Percentiles rank a stretch among this genome's conserved stretches.
Evolutionary conservation across 192 early-diverging fungal genomes (phyloP).

Genomic region (Polychytrium aggregatum): DNA sequence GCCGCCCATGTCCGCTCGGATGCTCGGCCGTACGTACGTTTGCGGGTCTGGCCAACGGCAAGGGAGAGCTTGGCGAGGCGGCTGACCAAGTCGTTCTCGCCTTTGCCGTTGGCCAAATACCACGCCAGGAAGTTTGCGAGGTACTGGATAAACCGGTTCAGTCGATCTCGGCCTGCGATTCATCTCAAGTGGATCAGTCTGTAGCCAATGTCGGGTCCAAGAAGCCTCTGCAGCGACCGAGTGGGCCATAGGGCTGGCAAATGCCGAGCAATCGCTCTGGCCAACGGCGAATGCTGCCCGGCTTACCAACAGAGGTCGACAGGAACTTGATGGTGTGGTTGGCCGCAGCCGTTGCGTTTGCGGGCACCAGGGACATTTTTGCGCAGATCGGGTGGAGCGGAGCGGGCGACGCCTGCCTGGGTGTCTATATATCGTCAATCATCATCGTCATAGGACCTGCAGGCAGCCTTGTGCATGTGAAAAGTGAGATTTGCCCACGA

Average conservation of each 20-base stretch:
- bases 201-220: no score
- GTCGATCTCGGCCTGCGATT: no score
- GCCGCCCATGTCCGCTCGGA: not conserved
- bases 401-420: no score
- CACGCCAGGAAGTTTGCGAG: slow-evolving; percentile 70
- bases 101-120: slow-evolving; percentile 27
- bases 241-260: no score
- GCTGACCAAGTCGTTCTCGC: slow-evolving; percentile 41
- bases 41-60: slow-evolving; percentile 45
- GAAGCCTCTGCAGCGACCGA: no score
- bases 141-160: slow-evolving; percentile 78
- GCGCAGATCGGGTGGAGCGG: no score
- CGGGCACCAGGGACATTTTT: no score
- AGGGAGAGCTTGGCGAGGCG: slow-evolving; percentile 51
- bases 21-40: slow-evolving; percentile 41
- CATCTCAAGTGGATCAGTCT: not conserved
- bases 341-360: no score
- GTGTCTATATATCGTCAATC: no score
- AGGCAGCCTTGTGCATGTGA: no score
- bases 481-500: no score
- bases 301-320: slow-evolving; percentile 19
- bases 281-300: not conserved
- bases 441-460: no score
- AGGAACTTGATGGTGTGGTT: slow-evolving; percentile 30
- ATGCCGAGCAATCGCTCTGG: not conserved